Conservation (phyloP, 2,329 filamentous ascomycete species). For the Albifimbria verrucaria region DNA sequence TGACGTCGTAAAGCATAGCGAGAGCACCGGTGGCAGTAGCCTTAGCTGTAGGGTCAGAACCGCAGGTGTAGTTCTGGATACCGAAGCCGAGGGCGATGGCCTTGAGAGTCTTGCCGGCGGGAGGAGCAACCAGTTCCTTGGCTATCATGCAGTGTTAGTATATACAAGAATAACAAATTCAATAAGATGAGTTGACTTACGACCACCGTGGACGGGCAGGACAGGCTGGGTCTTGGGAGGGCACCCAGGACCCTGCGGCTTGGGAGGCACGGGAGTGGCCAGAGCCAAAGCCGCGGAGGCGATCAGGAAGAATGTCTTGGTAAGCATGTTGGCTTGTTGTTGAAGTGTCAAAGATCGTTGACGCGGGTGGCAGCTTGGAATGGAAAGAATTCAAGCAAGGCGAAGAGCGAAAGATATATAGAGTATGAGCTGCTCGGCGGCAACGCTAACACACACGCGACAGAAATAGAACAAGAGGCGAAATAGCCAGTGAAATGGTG, state of each 20-base stretch:
- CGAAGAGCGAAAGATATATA: background rate
- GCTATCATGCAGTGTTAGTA: constrained; percentile 23
- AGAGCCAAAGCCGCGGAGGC: constrained; percentile 29
- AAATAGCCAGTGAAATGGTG: constrained; percentile 8
- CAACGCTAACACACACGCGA: background rate
- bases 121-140: constrained; percentile 40
- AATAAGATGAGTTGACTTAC: too few relatives aligned
- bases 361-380: background rate
- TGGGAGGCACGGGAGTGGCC: constrained; percentile 21
- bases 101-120: constrained; percentile 39
- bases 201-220: constrained; percentile 36
- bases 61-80: constrained; percentile 67
- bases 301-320: constrained; percentile 28
- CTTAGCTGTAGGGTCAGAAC: constrained; percentile 23
- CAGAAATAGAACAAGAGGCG: constrained; percentile 13
- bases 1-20: constrained; percentile 58
- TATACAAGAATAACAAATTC: too few relatives aligned
- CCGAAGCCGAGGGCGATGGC: constrained; percentile 61
- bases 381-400: background rate
- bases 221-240: constrained; percentile 15
- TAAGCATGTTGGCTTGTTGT: constrained; percentile 24
- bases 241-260: constrained; percentile 12
- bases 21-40: constrained; percentile 50
- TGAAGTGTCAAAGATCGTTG: constrained; percentile 1
- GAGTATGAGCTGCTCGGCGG: background rate